Evolutionary conservation across 805 yeast genomes (phyloP).

Genomic region (Danielia reshetovae): DNA sequence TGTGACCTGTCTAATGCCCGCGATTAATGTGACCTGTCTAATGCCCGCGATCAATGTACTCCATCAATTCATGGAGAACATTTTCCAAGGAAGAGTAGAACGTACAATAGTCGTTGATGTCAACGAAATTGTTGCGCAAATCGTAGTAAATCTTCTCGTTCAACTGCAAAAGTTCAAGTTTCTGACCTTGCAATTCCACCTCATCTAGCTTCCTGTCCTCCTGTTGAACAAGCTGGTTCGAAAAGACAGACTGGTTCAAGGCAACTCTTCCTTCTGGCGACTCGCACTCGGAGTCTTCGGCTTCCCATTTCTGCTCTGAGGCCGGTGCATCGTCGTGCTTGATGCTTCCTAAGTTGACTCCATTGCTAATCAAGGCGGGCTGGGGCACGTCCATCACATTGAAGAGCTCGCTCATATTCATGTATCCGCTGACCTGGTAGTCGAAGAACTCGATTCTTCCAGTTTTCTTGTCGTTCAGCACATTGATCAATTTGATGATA

Average conservation of each 20-base stretch:
- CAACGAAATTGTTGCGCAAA: constrained; percentile 40
- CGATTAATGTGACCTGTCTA: too few relatives aligned
- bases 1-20: too few relatives aligned
- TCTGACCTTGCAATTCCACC: constrained; percentile 13
- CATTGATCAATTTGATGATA: constrained; percentile 26
- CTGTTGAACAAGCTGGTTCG: constrained; percentile 4
- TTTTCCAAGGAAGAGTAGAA: constrained; percentile 40
- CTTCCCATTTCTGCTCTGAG: constrained; percentile 2
- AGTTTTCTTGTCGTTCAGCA: constrained; percentile 19
- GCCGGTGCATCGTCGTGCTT: constrained; percentile 1
- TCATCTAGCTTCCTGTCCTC: constrained; percentile 3
- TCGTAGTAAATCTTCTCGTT: constrained; percentile 38
- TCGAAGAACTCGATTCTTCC: constrained; percentile 32
- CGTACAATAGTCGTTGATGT: constrained; percentile 42
- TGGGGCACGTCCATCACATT: constrained; percentile 43
- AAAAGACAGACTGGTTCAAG: constrained; percentile 1
- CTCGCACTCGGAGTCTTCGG: constrained; percentile 7
- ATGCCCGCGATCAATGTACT: constrained; percentile 26
- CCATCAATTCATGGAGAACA: constrained; percentile 36
- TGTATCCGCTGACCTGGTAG: constrained; percentile 36
- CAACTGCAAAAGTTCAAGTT: constrained; percentile 29
- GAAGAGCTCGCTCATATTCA: constrained; percentile 39
- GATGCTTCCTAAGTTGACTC: constrained; percentile 9
- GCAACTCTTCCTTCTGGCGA: constrained; percentile 2
- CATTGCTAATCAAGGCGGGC: constrained; percentile 21